Percentiles rank a stretch among this genome's conserved stretches.
These are phyloP conservation scores for Pseudogymnoascus pannorum DNA, from an alignment of 2,329 filamentous ascomycete species.

Conservation along the genomic window DNA sequence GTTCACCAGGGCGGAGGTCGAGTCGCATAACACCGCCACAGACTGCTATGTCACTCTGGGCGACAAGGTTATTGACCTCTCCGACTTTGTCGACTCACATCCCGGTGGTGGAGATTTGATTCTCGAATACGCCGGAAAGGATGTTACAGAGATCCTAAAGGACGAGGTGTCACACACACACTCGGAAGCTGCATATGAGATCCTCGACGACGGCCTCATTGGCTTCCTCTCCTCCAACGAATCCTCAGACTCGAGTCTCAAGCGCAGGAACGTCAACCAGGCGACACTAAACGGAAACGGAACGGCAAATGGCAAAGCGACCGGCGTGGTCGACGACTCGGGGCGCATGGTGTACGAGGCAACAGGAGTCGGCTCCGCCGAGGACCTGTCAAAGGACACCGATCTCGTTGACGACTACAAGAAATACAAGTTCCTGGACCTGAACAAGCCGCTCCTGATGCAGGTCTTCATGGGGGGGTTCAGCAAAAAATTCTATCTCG, in stretches of 20 bases:
- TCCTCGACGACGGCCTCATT: constrained; percentile 78
- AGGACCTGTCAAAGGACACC: constrained; percentile 81
- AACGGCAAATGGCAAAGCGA: constrained; percentile 24
- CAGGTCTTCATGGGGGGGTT: constrained; percentile 88
- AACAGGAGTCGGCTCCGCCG: constrained; percentile 84
- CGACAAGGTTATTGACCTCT: constrained; percentile 89
- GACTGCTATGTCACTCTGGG: constrained; percentile 93
- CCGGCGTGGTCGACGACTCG: constrained; percentile 34
- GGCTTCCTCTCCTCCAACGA: constrained; percentile 65
- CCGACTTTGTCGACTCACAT: constrained; percentile 81
- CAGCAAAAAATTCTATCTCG: constrained; percentile 89
- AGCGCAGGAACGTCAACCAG: constrained; percentile 30
- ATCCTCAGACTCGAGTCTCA: constrained; percentile 30
- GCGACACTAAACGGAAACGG: constrained; percentile 37
- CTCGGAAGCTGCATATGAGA: constrained; percentile 90
- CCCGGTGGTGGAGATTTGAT: constrained; percentile 86
- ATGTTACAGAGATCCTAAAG: constrained; percentile 73
- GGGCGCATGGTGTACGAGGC: constrained; percentile 41
- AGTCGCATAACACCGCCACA: constrained; percentile 67
- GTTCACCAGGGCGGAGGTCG: constrained; percentile 73
- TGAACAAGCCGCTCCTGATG: constrained; percentile 73
- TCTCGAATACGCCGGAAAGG: constrained; percentile 82
- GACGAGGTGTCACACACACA: constrained; percentile 79
- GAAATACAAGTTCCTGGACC: constrained; percentile 87
- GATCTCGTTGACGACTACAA: constrained; percentile 71